These are phyloP conservation scores for Dothideomycetidae sp. DNA, from an alignment of 2,329 filamentous ascomycete species.

Conservation along the genomic window DNA sequence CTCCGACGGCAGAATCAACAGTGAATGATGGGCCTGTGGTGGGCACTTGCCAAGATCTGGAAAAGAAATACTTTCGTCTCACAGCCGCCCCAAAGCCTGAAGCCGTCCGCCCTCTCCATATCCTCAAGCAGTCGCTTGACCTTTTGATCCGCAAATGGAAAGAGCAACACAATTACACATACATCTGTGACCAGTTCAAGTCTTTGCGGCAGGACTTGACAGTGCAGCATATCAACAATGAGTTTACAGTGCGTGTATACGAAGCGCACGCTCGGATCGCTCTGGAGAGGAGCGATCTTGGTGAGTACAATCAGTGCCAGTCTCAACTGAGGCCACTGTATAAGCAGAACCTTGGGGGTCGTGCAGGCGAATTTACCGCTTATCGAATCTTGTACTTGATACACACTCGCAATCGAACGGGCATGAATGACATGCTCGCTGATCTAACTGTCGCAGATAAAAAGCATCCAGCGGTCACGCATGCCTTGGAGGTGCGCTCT, in stretches of 20 bases:
- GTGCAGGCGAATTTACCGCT: constrained; percentile 90
- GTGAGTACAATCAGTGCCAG: constrained; percentile 99
- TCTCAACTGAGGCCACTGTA: constrained; percentile 92
- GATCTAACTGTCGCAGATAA: constrained; percentile 99
- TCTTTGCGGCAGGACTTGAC: constrained; percentile 95
- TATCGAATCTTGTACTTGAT: constrained; percentile 99
- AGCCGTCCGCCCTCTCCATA: constrained; percentile 66
- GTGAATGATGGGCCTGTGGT: constrained; percentile 51
- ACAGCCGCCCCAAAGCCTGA: constrained; percentile 80
- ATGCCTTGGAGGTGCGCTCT: constrained; percentile 82
- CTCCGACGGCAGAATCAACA: constrained; percentile 26
- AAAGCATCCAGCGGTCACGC: constrained; percentile 66
- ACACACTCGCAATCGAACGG: constrained; percentile 94
- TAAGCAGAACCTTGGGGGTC: constrained; percentile 70
- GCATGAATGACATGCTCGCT: constrained; percentile 94
- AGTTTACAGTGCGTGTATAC: constrained; percentile 92
- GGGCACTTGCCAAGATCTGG: constrained; percentile 67
- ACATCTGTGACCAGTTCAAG: constrained; percentile 99
- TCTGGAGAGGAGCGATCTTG: constrained; percentile 93
- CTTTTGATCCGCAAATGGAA: constrained; percentile 90
- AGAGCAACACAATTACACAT: constrained; percentile 83
- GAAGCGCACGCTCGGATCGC: constrained; percentile 96
- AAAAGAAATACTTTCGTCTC: constrained; percentile 90
- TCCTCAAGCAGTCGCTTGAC: constrained; percentile 74
- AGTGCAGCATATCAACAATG: constrained; percentile 90